Conservation (phyloP, 2,329 filamentous ascomycete species). For the Alternaria consortialis region DNA sequence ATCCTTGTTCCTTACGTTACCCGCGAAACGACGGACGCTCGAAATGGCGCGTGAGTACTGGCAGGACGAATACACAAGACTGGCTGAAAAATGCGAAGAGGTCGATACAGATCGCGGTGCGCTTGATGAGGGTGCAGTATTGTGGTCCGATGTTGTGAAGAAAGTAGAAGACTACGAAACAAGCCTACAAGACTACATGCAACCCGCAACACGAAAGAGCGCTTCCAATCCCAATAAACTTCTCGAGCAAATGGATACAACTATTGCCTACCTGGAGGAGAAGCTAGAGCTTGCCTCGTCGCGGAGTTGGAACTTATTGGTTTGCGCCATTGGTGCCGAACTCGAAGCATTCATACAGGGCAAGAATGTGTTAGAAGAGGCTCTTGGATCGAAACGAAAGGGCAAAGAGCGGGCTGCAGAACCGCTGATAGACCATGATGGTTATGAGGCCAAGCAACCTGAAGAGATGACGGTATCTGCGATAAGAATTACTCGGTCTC, state of each 20-base stretch:
- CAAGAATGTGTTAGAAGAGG: conserved; percentile 62
- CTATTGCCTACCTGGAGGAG: conserved; percentile 65
- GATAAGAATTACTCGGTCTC: conserved; percentile 40
- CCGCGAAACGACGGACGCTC: conserved; percentile 71
- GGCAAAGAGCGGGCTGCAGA: conserved; percentile 39
- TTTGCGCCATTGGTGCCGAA: conserved; percentile 79
- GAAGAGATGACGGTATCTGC: conserved; percentile 45
- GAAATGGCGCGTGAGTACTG: conserved; percentile 78
- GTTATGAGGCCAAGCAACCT: conserved; percentile 22
- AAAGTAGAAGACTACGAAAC: conserved; percentile 72
- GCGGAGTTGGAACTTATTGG: conserved; percentile 76
- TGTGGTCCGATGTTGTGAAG: conserved; percentile 71
- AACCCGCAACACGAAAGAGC: conserved; percentile 29
- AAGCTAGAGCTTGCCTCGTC: conserved; percentile 65
- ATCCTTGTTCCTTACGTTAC: conserved; percentile 66
- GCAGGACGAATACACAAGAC: conserved; percentile 67
- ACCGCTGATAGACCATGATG: conserved; percentile 30
- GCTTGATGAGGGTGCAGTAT: conserved; percentile 70
- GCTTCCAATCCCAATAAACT: conserved; percentile 27
- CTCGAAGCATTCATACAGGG: conserved; percentile 72
- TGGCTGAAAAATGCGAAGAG: conserved; percentile 64
- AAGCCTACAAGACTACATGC: conserved; percentile 66
- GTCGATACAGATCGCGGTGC: conserved; percentile 71
- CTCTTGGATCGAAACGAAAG: conserved; percentile 43
- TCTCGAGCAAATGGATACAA: conserved; percentile 62